Evolutionary conservation across 495 filamentous ascomycete species (phyloP), one percentile per base, ranked within the genome.

Genomic region (Penicillium turbatum): DNA sequence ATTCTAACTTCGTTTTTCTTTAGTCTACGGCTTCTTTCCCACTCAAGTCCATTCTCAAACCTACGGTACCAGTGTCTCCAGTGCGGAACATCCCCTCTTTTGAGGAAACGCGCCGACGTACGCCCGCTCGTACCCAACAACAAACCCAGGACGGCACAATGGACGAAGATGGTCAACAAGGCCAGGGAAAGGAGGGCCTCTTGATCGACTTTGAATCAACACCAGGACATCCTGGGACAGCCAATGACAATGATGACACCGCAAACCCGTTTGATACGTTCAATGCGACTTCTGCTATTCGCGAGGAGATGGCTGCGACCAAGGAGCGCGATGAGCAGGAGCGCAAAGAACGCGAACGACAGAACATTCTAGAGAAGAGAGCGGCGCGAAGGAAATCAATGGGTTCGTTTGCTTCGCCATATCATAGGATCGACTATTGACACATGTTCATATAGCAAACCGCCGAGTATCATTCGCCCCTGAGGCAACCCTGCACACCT

Each of bases 391-490:
- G 93, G 37, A 97, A 96, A 62, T 97, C 92, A 1, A 80, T 96
- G 55, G 82, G 82, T 84, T 62, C 40, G 64, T 51, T 10, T 27
- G 10, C 21, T 13, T 5, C 29, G 27, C 9, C 19, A 9, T 15
- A n/a, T 43, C 4, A n/a, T 26, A 13, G 30, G 35, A 43, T 9
- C 17, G 26, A 16, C 15, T 26, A 19, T 54, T 62, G 24, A 62
- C 48, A 29, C 29, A 15, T 30, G 1, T 26, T 32, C 24, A 29
- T 39, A 46, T 51, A 78, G 90, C 89, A 30, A 92, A 93, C 69
- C 88, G 95, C 61, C 84, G 93, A 53, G 93, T 99, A 35, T 97
- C 92, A 0, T 99, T 99, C 65, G 93, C 93, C 5, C 93, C 93
- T 1, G 93, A 99, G 70, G 93, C 93, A 12, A 99, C 93, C 8